Evolutionary conservation across 2,329 filamentous ascomycete genomes (phyloP), one percentile per base, ranked within the genome.

Genomic region (Trichothecium sympodiale): DNA sequence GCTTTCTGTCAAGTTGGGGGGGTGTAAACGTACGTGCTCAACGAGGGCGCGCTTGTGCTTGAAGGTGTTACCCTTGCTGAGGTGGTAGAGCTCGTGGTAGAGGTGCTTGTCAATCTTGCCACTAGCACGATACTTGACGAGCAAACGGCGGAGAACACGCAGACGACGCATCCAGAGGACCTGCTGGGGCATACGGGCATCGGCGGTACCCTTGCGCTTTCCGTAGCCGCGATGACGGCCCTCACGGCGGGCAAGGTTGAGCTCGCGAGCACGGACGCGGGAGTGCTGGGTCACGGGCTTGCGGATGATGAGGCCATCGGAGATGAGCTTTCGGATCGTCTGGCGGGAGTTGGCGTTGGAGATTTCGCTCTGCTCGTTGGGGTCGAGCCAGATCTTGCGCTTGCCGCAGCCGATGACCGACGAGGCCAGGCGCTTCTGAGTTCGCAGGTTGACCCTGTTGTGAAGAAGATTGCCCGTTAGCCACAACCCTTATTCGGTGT

Each of bases 91-190:
- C 76, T 96, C 88, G 80, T 98, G 91, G 81, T 98, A 98, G 46
- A 98, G 87, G 79, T 98, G 91, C 83, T 98, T 98, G 77, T 98
- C 91, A 67, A 98, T 98, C 84, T 98, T 98, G 70, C 93, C 93
- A 61, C 83, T 84, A 68, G 89, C 89, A 71, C 91, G 91, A 80
- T 98, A 98, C 80, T 96, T 96, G 77, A 95, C 91, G 55, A 98
- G 77, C 45, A 98, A 84, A 66, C 91, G 91, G 65, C 91, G 89
- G 71, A 98, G 88, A 65, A 98, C 89, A 73, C 93, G 87, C 64
- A 93, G 88, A 64, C 91, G 89, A 71, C 93, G 88, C 91, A 98
- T 98, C 91, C 91, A 98, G 60, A 96, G 77, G 56, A 98, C 76
- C 75, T 95, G 87, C 69, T 80, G 82, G 62, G 89, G 89, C 91